These are phyloP conservation scores for Leptographium radiaticola DNA, from an alignment of 2,329 filamentous ascomycete species.

Conservation along the genomic window DNA sequence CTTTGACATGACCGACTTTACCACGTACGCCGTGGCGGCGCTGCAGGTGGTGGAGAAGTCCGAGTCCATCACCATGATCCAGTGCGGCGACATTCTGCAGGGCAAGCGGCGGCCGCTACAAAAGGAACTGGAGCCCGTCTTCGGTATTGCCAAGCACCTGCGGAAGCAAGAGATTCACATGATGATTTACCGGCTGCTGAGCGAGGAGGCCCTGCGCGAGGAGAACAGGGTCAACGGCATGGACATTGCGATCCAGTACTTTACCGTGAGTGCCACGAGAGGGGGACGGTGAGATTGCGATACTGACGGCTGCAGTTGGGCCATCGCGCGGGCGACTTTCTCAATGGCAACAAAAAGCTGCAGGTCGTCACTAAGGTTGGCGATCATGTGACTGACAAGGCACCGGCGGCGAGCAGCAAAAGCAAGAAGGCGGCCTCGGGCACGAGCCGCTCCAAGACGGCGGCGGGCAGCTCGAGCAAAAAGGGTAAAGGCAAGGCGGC, in stretches of 20 bases:
- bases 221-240: conserved; percentile 49
- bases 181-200: conserved; percentile 64
- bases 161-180: conserved; percentile 69
- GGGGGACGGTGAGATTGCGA: background rate
- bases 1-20: conserved; percentile 67
- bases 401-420: conserved; percentile 6
- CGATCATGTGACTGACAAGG: background rate
- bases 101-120: conserved; percentile 50
- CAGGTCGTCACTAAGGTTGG: conserved; percentile 24
- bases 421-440: background rate
- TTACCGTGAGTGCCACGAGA: conserved; percentile 37
- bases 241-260: conserved; percentile 64
- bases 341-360: conserved; percentile 31
- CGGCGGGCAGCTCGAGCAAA: background rate
- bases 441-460: background rate
- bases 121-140: conserved; percentile 34
- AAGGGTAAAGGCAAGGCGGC: conserved; percentile 4
- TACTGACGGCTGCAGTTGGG: conserved; percentile 23
- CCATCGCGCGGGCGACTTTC: conserved; percentile 26
- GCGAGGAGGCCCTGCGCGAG: conserved; percentile 62
- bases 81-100: conserved; percentile 74
- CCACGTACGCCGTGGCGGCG: conserved; percentile 56
- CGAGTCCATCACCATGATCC: conserved; percentile 56
- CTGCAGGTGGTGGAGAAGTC: conserved; percentile 52
- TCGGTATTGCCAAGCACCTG: conserved; percentile 56